These are phyloP conservation scores for Pythium dissotocum DNA, from an alignment of 352 stramenopile genomes.

Conservation along the genomic window DNA sequence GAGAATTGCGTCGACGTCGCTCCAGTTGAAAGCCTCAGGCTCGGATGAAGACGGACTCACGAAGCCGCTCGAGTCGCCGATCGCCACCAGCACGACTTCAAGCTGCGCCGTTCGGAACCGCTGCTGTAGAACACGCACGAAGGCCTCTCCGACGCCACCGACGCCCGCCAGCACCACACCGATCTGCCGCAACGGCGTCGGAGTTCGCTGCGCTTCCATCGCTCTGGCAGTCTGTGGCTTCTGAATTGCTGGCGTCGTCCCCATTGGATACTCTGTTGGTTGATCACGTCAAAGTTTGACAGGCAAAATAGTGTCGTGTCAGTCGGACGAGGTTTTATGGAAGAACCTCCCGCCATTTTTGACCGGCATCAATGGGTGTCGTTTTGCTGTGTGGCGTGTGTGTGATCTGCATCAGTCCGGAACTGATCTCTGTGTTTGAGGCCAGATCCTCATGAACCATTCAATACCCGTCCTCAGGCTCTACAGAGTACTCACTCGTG, in stretches of 20 bases:
- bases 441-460: too few species aligned
- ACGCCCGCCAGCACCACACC: slow-evolving; percentile 34
- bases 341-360: slow-evolving; percentile 1
- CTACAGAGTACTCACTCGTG: too few species aligned
- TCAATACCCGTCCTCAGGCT: too few species aligned
- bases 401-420: neutral
- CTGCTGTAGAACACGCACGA: slow-evolving; percentile 28
- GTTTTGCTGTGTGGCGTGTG: neutral
- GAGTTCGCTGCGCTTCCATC: slow-evolving; percentile 17
- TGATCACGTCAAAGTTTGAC: neutral
- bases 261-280: neutral
- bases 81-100: slow-evolving; percentile 24
- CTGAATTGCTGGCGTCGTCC: neutral
- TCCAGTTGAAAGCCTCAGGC: slow-evolving; percentile 7
- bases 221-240: neutral
- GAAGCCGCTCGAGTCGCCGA: slow-evolving; percentile 34
- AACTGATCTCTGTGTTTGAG: too few species aligned
- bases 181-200: slow-evolving; percentile 1
- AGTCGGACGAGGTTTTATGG: neutral
- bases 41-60: neutral
- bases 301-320: slow-evolving; percentile 1
- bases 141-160: slow-evolving; percentile 27
- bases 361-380: neutral
- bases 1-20: slow-evolving; percentile 13
- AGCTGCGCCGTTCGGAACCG: slow-evolving; percentile 17